Conservation (phyloP, 2,329 filamentous ascomycete genomes). For the Fusarium denticulatum region DNA sequence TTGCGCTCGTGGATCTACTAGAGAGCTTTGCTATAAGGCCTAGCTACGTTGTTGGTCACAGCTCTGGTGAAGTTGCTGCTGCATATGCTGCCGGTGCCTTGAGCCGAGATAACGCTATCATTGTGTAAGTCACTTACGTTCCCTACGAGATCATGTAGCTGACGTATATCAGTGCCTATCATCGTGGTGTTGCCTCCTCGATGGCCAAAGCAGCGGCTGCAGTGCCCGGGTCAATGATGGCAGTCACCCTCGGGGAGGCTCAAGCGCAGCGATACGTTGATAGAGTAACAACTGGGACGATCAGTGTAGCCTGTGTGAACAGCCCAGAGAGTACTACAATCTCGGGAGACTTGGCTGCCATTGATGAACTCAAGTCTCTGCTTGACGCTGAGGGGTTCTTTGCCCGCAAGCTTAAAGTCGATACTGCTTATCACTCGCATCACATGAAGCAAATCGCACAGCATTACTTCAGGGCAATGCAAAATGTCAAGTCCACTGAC, state of each 20-base stretch:
- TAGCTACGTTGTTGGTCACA: neutral
- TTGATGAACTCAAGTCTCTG: neutral
- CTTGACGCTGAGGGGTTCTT: neutral
- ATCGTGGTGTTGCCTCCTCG: neutral
- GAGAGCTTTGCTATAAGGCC: neutral
- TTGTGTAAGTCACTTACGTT: neutral
- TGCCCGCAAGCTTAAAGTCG: neutral
- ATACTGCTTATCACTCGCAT: conserved; percentile 7
- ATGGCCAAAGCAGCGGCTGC: neutral
- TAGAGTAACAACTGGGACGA: neutral
- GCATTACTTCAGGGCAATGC: neutral
- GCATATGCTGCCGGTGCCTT: conserved; percentile 1
- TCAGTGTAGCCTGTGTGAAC: conserved; percentile 3
- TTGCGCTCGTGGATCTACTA: neutral
- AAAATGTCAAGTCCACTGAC: neutral
- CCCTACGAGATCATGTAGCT: neutral
- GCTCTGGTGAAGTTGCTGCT: conserved; percentile 4
- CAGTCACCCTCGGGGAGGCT: neutral
- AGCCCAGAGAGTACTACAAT: neutral
- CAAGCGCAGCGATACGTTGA: conserved; percentile 1
- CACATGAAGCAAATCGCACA: neutral
- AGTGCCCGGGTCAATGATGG: conserved; percentile 4
- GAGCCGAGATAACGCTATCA: neutral
- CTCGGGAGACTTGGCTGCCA: neutral
- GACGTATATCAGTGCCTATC: neutral